These are phyloP conservation scores for Clavispora phyllophila DNA, from an alignment of 805 yeast genomes.

Conservation along the genomic window DNA sequence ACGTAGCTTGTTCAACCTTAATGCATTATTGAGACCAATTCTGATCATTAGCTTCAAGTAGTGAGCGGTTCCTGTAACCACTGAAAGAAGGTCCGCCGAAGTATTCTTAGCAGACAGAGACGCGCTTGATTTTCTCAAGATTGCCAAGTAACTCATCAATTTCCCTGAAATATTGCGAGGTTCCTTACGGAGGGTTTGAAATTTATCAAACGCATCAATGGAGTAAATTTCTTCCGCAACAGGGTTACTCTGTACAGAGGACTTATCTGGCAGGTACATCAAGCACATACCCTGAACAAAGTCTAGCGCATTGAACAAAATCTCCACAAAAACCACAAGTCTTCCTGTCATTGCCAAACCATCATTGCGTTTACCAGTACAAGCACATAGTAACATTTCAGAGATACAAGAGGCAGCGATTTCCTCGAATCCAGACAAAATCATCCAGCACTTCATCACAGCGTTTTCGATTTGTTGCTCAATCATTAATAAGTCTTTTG, in stretches of 20 bases:
- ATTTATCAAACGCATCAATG: conserved; percentile 18
- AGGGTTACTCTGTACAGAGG: conserved; percentile 5
- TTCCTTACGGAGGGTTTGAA: conserved; percentile 45
- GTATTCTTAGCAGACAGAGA: conserved; percentile 36
- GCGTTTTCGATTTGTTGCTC: conserved; percentile 61
- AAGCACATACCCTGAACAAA: conserved; percentile 27
- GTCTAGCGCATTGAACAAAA: conserved; percentile 74
- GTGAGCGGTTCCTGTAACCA: conserved; percentile 89
- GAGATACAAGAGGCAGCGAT: conserved; percentile 84
- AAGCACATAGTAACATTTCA: conserved; percentile 82
- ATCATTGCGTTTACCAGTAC: conserved; percentile 60
- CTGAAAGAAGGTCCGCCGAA: conserved; percentile 66
- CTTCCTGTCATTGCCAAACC: conserved; percentile 70
- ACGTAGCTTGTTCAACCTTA: conserved; percentile 56
- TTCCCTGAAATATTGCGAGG: conserved; percentile 88
- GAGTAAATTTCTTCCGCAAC: conserved; percentile 22
- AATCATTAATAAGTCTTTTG: conserved; percentile 45
- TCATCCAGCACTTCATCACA: conserved; percentile 74
- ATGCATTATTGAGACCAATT: conserved; percentile 70
- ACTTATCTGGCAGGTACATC: conserved; percentile 10
- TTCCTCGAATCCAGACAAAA: conserved; percentile 85
- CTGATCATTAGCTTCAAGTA: conserved; percentile 81
- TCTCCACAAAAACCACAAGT: conserved; percentile 67
- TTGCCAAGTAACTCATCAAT: conserved; percentile 81
- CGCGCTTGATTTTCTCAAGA: conserved; percentile 58